Base-by-base conservation (phyloP, 495 filamentous ascomycete species). In the Trichoderma gamsii region DNA sequence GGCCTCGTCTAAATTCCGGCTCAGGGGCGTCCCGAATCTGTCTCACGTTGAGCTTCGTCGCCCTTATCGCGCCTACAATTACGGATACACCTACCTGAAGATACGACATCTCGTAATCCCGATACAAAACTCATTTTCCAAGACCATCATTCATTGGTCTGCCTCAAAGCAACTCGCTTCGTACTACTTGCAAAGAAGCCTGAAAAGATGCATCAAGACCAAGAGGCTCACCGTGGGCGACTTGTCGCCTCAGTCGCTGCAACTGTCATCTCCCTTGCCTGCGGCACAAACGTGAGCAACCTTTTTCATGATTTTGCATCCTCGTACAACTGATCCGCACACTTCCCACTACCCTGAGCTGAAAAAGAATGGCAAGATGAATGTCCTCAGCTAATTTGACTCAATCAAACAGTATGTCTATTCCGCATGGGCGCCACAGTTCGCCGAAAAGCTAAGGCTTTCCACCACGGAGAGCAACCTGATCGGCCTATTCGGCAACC, bases 381-480 rank as follows among this genome's bases (percentile, higher is more conserved):
- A 61, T 15, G 35, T 7, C 15, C n/a, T 44, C 41, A 51, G 46
- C 52, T 59, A 63, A 69, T 65, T 41, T 46, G 56, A 68, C 73
- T 41, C 75, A 65, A 23, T 29, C 29, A 43, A 18, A 65, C 72
- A 97, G 93, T 99, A 99, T 86, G 96, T 93, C 71, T 99, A 97
- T 74, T 97, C 93, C 67, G 96, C 95, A 79, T 99, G 96, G 92
- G 94, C 89, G 35, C 95, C 95, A 18, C 92, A 97, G 76, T 97
- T 97, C 72, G 93, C 93, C 29, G 87, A 93, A 69, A 86, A 83
- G 68, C 82, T 99, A 77, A 86, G 90, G 77, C 87, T 98, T 65
- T 92, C 92, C 3, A 89, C 95, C 29, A 98, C 93, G 32, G 85
- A 97, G 77, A 90, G 84, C 78, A 97, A 98, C 76, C 74, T 97